Conservation (phyloP, 2,329 filamentous ascomycete genomes). For the Aschersonia sp. region DNA sequence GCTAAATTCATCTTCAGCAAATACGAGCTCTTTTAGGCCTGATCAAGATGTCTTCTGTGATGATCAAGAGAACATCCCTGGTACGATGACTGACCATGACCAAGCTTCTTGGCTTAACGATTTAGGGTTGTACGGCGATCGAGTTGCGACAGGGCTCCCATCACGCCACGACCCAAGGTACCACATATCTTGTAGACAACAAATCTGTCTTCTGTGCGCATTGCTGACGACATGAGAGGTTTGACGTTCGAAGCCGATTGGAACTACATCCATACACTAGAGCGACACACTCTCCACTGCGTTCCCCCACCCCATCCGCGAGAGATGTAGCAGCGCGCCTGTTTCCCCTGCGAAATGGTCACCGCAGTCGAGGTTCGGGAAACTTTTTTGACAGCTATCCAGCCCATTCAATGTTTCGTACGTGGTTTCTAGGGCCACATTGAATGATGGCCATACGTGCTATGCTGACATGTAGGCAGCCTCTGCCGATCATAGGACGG, state of each 20-base stretch:
- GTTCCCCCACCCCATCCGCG: slow-evolving; percentile 18
- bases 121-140: slow-evolving; percentile 11
- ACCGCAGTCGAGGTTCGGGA: slow-evolving; percentile 7
- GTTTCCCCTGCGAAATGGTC: slow-evolving; percentile 10
- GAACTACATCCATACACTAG: slow-evolving; percentile 21
- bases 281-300: slow-evolving; percentile 22
- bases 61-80: slow-evolving; percentile 12
- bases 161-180: slow-evolving; percentile 13
- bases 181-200: background rate
- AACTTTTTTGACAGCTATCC: slow-evolving; percentile 3
- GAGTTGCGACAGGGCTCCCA: slow-evolving; percentile 7
- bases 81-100: slow-evolving; percentile 7
- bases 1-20: background rate
- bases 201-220: too few species aligned
- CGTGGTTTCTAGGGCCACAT: background rate
- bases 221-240: slow-evolving; percentile 10
- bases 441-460: background rate
- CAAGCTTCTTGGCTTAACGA: slow-evolving; percentile 6
- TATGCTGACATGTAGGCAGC: slow-evolving; percentile 7
- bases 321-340: slow-evolving; percentile 13
- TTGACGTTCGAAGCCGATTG: slow-evolving; percentile 17
- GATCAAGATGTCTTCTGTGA: slow-evolving; percentile 16
- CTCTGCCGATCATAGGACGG: slow-evolving; percentile 13
- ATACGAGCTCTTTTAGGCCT: slow-evolving; percentile 7
- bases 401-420: slow-evolving; percentile 4